A percentile compares a stretch with the other conserved stretches of the same genome.
Evolutionary conservation across 31 red algal genomes (phyloP).

Genomic region (Pterothamnion heteromorphum): DNA sequence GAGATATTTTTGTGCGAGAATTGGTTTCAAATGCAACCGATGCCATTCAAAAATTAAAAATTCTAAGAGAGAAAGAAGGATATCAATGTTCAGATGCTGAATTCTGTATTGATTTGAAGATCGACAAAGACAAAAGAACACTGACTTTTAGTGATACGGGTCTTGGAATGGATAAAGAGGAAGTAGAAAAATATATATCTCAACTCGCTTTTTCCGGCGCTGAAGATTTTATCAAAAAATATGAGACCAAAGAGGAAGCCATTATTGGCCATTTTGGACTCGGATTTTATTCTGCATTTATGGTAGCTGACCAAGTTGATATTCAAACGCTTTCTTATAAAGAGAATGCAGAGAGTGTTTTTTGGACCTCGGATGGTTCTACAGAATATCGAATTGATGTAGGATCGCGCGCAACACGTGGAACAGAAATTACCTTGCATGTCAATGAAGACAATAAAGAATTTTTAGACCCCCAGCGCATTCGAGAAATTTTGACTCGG

Average conservation of each 20-base stretch:
- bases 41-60: constrained; percentile 42
- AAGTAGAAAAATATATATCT: constrained; percentile 25
- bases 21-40: constrained; percentile 56
- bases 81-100: constrained; percentile 16
- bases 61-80: background rate
- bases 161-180: constrained; percentile 53
- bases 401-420: constrained; percentile 21
- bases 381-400: constrained; percentile 40
- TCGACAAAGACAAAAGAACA: constrained; percentile 34
- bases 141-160: constrained; percentile 49
- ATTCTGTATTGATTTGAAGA: constrained; percentile 14
- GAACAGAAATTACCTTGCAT: constrained; percentile 40
- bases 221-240: constrained; percentile 43
- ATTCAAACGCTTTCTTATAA: constrained; percentile 17
- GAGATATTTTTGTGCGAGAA: constrained; percentile 55
- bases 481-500: constrained; percentile 43
- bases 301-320: constrained; percentile 52
- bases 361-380: constrained; percentile 35
- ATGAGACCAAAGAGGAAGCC: constrained; percentile 38
- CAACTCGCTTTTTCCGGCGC: constrained; percentile 46
- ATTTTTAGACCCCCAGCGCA: constrained; percentile 18
- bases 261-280: constrained; percentile 59
- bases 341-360: constrained; percentile 21
- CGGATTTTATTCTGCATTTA: constrained; percentile 57
- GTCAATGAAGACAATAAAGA: constrained; percentile 50